Evolutionary conservation across 306 rosid species (phyloP), one percentile per base, ranked within the genome.

Genomic region (Begonia loranthoides): DNA sequence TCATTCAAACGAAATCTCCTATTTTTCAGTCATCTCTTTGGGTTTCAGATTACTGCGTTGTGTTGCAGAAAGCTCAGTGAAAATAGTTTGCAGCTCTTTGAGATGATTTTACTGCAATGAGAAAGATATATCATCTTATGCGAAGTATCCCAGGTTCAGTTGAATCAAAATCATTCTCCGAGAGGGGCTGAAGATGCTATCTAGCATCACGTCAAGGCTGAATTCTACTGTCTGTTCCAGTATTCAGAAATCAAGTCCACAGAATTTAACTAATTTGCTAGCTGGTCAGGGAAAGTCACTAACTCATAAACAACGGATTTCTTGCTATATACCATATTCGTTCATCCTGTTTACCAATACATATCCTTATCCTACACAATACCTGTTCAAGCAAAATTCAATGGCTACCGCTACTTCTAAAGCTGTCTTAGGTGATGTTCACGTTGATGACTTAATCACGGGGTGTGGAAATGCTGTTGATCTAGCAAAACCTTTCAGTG

Each of bases 381-480:
- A 50, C 50, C 28, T 34, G 12, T 34, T 15, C 56, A 52, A 49
- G 50, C 66, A 64, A 58, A 74, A 72, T 58, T 36, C 73, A 19
- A 82, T 78, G 94, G 84, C 86, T 63, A 76, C 81, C 58, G 72
- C 86, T 39, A 68, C 76, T 69, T 73, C 84, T 48, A 76, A 79
- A 56, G 73, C 92, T 63, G 68, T 85, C 41, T 34, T 76, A 16
- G 86, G 92, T 39, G 88, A 80, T 61, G 67, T 74, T 62, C 63
- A 63, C 69, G 79, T 80, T 38, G 82, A 82, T 57, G 84, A 75
- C 22, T 60, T 80, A 1, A 36, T 80, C 55, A 55, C 77, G 9
- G 58, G 70, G 65, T 64, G 70, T 36, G 63, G 74, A 41, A 52
- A 66, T 55, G 73, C 70, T 5, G 40, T 58, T 14, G 90, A 74